Base-by-base conservation (phyloP, 805 yeast species). In the Candida rishiriensis region DNA sequence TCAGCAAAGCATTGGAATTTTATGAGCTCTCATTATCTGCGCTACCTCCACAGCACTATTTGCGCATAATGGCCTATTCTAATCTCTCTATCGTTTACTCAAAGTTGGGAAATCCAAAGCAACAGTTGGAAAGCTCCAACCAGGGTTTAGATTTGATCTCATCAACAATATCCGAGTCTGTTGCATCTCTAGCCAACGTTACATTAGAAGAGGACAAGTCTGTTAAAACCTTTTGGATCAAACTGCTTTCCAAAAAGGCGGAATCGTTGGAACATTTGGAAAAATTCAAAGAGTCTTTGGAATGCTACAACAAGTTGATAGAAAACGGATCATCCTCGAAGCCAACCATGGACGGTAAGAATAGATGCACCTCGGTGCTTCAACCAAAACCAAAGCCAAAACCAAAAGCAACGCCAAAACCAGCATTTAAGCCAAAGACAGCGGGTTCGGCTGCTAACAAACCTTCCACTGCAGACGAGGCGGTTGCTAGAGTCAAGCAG, bases 261-360 rank as follows among this genome's bases (percentile, higher is more conserved):
- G 97, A 93, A 57, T 83, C 91, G 2, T 71, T 81, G 34, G 99
- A 93, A 64, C 79, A 80, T 61, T 56, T 81, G 42, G 99, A 93
- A 55, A 76, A 75, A 52, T 87, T 74, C 63, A 59, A 71, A 43
- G 81, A 75, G 7, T 83, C 97, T 0, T 68, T 86, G 21, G 69
- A 63, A 0, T 59, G 76, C 6, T 91, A 88, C 70, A 75, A 73
- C 46, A 61, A 69, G 30, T 70, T 90, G 40, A 72, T 93, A 14
- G 76, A 78, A 44, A 76, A 79, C 47, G 96, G 96, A 0, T 77
- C 76, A 18, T 75, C 81, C 2, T 76, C 79, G 29, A 78, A 81
- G 46, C 69, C 76, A 29, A 71, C 79, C 0, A 66, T 91, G 75
- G 96, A 87, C 40, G 95, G 91, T 2, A 88, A 80, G 59, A 75